Evolutionary conservation across 2,329 filamentous ascomycete species (phyloP), one percentile per base, ranked within the genome.

Genomic region (Rhexocercosporidium sp.): DNA sequence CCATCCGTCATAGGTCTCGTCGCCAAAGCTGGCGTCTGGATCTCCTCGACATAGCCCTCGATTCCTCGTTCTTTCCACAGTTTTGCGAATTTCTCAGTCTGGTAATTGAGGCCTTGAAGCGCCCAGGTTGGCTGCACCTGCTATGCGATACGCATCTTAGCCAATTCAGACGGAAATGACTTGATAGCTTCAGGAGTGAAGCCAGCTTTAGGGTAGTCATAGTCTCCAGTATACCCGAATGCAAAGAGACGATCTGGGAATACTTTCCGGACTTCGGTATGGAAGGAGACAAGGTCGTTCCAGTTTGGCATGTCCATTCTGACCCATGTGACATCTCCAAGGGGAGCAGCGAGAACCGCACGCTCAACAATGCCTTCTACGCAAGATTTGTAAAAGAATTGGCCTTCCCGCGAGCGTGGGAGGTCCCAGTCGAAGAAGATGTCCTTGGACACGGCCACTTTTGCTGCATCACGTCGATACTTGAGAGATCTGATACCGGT

Each of bases 41-140:
- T 53, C 25, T 66, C 61, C 44, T 73, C 69, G 56, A 78, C 63
- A 68, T 81, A 80, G 4, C 75, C 79, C 20, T 76, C 78, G 54
- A 81, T 80, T 2, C 78, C 79, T 18, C 78, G 73, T 39, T 77
- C 71, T 27, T 69, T 72, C 78, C 77, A 81, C 60, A 76, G 66
- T 67, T 76, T 73, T 16, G 73, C 72, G 70, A 79, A 78, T 68
- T 76, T 71, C 61, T 79, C 77, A 3, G 77, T 75, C 18, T 72
- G 70, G 62, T 77, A 69, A 64, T 79, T 79, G 20, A 80, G 66
- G 0, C 79, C 79, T 49, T 78, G 76, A 14, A 79, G 60, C 27
- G 72, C 72, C 77, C 78, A 81, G 62, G 81, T 79, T 1, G 79
- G 80, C 75, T 81, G 79, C 1, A 81, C 78, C 65, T 81, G 79